Evolutionary conservation across 2,329 filamentous ascomycete species (phyloP).

Genomic region (Pseudogymnoascus sp.): DNA sequence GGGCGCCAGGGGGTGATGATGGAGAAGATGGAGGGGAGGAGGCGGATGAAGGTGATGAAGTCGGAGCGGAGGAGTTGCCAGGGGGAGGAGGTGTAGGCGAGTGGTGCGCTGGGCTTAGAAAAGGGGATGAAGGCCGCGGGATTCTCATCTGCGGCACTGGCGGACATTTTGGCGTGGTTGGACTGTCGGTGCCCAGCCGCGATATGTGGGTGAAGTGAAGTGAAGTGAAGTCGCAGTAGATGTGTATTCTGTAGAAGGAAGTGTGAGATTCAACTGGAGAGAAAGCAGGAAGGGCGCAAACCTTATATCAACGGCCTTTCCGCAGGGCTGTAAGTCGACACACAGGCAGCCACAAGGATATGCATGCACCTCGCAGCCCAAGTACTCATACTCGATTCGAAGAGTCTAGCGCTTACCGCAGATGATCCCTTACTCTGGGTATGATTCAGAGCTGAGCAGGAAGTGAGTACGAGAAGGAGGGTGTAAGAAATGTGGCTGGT

Average conservation of each 20-base stretch:
- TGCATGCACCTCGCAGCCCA: not conserved
- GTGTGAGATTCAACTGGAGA: not conserved
- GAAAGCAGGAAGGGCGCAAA: not conserved
- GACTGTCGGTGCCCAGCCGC: not conserved
- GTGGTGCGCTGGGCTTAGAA: not conserved
- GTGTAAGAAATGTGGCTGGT: not conserved
- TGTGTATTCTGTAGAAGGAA: not conserved
- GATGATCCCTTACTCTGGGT: not conserved
- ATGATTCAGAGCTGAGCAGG: not conserved
- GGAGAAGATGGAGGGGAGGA: constrained; percentile 41
- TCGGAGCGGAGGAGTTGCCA: constrained; percentile 32
- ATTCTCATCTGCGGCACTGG: not conserved
- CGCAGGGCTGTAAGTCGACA: not conserved
- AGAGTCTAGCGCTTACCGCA: not conserved
- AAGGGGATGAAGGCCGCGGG: not conserved
- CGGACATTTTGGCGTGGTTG: not conserved
- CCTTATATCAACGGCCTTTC: not conserved
- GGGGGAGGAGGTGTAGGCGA: constrained; percentile 24
- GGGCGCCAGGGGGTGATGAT: constrained; percentile 51
- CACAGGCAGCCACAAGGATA: not conserved
- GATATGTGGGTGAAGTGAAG: not conserved
- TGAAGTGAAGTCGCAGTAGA: not conserved
- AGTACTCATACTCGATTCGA: not conserved
- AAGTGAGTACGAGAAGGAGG: not conserved
- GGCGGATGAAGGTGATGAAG: constrained; percentile 29